A percentile compares a stretch with the other conserved stretches of the same genome.
Conservation (phyloP, 2,329 filamentous ascomycete genomes). For the Botryotinia calthae region DNA sequence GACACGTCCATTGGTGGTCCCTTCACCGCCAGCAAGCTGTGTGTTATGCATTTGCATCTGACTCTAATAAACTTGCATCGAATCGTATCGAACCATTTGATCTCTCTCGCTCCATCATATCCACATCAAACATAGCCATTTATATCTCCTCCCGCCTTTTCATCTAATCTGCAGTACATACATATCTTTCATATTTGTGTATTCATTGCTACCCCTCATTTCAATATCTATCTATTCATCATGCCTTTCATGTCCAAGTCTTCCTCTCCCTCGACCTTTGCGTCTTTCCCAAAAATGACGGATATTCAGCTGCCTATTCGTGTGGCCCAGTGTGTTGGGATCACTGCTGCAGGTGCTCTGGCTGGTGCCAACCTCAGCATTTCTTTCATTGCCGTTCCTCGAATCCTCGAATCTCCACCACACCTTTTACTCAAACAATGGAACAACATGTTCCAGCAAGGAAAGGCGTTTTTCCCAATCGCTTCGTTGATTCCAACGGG, state of each 20-base stretch:
- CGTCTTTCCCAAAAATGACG: neutral
- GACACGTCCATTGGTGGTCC: neutral
- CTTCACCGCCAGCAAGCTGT: slow-evolving; percentile 1
- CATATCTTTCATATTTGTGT: neutral
- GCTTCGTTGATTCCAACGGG: slow-evolving; percentile 43
- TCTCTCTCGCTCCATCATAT: neutral
- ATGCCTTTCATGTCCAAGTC: slow-evolving; percentile 17
- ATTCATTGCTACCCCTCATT: slow-evolving; percentile 1
- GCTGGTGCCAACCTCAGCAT: slow-evolving; percentile 42
- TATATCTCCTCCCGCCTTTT: neutral
- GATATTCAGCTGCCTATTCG: slow-evolving; percentile 39
- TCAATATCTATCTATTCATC: slow-evolving; percentile 2
- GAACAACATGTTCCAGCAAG: slow-evolving; percentile 44
- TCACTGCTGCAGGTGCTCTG: slow-evolving; percentile 50
- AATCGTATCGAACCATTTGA: slow-evolving; percentile 6
- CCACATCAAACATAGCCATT: slow-evolving; percentile 13
- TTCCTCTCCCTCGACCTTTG: slow-evolving; percentile 14
- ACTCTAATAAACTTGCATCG: slow-evolving; percentile 9
- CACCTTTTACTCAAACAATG: slow-evolving; percentile 56
- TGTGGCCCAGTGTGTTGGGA: slow-evolving; percentile 49
- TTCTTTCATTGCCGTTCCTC: slow-evolving; percentile 49
- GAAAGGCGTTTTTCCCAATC: slow-evolving; percentile 41
- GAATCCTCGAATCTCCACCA: slow-evolving; percentile 54
- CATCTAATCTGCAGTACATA: slow-evolving; percentile 7
- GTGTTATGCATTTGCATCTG: slow-evolving; percentile 6